Evolutionary conservation across 139 green algal species (phyloP).

Genomic region (Astrephomene gubernaculifera): DNA sequence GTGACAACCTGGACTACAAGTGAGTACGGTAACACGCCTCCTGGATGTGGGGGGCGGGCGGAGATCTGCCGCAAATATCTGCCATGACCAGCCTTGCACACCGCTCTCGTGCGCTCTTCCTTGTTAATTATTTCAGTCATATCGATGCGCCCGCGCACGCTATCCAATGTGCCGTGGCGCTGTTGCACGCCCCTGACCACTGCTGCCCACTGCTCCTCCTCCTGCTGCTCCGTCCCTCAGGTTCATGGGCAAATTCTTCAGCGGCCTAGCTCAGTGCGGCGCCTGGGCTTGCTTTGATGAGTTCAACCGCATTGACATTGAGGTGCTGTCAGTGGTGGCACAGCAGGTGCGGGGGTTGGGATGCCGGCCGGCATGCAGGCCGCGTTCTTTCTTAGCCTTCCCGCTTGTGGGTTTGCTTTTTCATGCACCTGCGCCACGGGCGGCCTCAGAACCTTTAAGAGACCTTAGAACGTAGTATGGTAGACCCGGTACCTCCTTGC

Average conservation of each 20-base stretch:
- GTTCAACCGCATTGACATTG: conserved; percentile 94
- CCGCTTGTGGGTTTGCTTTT: no score
- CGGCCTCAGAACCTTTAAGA: no score
- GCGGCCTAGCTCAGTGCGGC: conserved; percentile 85
- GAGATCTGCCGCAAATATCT: no score
- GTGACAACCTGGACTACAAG: conserved; percentile 91
- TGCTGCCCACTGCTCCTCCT: neutral
- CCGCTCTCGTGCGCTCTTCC: neutral
- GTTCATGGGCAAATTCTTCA: conserved; percentile 91
- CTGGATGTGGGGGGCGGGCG: no score
- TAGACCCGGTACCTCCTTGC: neutral
- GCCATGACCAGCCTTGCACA: no score
- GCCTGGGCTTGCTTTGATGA: conserved; percentile 92
- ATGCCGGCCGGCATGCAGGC: neutral
- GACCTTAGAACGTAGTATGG: no score
- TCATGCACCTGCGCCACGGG: no score
- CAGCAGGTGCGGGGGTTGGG: conserved; percentile 68
- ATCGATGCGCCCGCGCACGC: neutral
- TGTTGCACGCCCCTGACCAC: neutral
- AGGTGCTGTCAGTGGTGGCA: conserved; percentile 89
- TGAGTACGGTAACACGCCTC: no score
- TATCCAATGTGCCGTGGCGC: neutral
- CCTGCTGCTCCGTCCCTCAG: conserved; percentile 49
- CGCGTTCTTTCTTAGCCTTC: neutral
- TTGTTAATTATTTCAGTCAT: neutral